These are phyloP conservation scores for Insectozyma bohioensis DNA, from an alignment of 1,139 yeast species.

Conservation along the genomic window DNA sequence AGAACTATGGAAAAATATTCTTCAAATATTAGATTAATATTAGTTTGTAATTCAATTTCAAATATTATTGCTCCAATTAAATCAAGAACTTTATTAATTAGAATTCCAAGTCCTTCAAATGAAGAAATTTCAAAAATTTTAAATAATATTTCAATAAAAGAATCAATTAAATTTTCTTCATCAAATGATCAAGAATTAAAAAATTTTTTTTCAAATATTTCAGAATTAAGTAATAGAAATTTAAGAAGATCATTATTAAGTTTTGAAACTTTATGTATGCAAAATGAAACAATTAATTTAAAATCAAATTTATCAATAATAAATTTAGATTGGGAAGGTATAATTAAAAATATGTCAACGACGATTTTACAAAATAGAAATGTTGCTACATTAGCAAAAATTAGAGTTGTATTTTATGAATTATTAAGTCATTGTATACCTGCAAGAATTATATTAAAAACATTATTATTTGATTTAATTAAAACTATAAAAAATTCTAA, in stretches of 20 bases:
- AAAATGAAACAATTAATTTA: slow-evolving; percentile 51
- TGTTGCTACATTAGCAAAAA: slow-evolving; percentile 70
- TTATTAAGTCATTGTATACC: slow-evolving; percentile 92
- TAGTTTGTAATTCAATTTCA: slow-evolving; percentile 87
- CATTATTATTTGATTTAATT: slow-evolving; percentile 59
- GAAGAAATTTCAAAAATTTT: slow-evolving; percentile 59
- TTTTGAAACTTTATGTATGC: slow-evolving; percentile 83
- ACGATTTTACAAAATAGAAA: slow-evolving; percentile 60
- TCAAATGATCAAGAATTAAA: slow-evolving; percentile 33
- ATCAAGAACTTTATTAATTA: slow-evolving; percentile 82
- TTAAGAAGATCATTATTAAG: slow-evolving; percentile 75
- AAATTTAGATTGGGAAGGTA: slow-evolving; percentile 84
- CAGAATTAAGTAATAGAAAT: slow-evolving; percentile 62
- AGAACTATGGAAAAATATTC: slow-evolving; percentile 98
- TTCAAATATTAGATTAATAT: slow-evolving; percentile 75
- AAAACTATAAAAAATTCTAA: slow-evolving; percentile 8
- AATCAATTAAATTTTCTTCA: slow-evolving; percentile 47
- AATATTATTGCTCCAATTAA: slow-evolving; percentile 92
- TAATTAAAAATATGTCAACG: slow-evolving; percentile 63
- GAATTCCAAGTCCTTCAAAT: slow-evolving; percentile 79
- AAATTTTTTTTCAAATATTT: slow-evolving; percentile 51
- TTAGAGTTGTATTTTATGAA: slow-evolving; percentile 79
- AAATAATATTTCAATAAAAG: slow-evolving; percentile 54
- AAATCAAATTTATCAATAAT: slow-evolving; percentile 28
- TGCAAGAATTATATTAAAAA: slow-evolving; percentile 71